phyloP scores from a whole-genome alignment of 2,329 filamentous ascomycete species.

The Calonectria multiphialidica region DNA sequence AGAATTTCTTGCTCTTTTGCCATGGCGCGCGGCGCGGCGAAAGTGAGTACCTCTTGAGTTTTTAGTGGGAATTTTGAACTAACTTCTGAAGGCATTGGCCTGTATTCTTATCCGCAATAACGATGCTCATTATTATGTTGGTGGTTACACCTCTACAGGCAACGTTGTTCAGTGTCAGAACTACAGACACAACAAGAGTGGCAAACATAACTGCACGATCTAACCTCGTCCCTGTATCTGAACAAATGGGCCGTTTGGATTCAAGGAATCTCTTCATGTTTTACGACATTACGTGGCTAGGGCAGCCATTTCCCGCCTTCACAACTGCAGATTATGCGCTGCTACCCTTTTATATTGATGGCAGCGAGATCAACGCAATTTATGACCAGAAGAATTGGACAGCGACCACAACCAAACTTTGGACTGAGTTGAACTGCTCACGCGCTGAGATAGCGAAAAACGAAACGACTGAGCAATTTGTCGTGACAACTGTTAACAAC shows the following conservation, averaged over 20 bases:
- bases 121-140: slow-evolving; percentile 7
- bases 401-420: background rate
- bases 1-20: background rate
- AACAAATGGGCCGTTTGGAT: background rate
- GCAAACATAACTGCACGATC: background rate
- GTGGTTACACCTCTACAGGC: slow-evolving; percentile 2
- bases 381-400: background rate
- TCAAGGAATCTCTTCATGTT: background rate
- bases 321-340: background rate
- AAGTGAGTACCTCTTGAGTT: background rate
- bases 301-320: slow-evolving; percentile 5
- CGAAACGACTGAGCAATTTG: background rate
- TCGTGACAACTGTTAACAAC: background rate
- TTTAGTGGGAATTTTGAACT: background rate
- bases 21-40: background rate
- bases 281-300: background rate
- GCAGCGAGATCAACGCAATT: background rate
- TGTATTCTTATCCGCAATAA: slow-evolving; percentile 1
- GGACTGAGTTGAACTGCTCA: background rate
- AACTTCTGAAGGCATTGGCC: slow-evolving; percentile 7
- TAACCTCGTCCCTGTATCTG: background rate
- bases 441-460: background rate
- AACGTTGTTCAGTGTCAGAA: background rate
- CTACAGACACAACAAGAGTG: background rate
- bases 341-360: background rate